phyloP scores from a whole-genome alignment of 2,329 filamentous ascomycete species.

The Alternaria tenuissima region DNA sequence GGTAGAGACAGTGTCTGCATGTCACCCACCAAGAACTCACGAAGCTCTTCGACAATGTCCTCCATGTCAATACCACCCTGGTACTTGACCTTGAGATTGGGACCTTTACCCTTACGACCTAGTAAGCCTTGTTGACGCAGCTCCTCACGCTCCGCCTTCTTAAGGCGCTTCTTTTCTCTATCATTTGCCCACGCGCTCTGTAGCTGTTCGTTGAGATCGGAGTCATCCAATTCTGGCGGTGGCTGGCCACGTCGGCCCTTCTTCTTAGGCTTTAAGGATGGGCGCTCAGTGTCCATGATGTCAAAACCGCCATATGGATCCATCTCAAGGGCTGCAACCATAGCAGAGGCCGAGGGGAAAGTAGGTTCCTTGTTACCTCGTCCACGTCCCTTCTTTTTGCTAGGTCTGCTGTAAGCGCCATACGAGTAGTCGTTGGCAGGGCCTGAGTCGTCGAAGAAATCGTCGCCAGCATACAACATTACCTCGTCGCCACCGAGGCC shows the following conservation, averaged over 20 bases:
- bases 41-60: constrained; percentile 76
- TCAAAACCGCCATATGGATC: constrained; percentile 76
- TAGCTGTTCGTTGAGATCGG: constrained; percentile 53
- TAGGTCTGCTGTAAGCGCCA: constrained; percentile 35
- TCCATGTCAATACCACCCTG: constrained; percentile 73
- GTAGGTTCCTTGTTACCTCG: constrained; percentile 26
- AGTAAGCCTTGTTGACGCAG: constrained; percentile 56
- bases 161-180: constrained; percentile 55
- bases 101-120: constrained; percentile 53
- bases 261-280: constrained; percentile 70
- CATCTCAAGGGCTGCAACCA: constrained; percentile 66
- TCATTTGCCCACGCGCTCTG: constrained; percentile 55
- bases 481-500: constrained; percentile 68
- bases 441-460: constrained; percentile 49
- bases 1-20: constrained; percentile 76
- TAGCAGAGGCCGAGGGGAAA: constrained; percentile 64
- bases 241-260: constrained; percentile 68
- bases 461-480: constrained; percentile 63
- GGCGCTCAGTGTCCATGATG: constrained; percentile 81
- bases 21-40: constrained; percentile 70
- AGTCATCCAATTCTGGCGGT: constrained; percentile 56
- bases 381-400: constrained; percentile 30
- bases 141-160: constrained; percentile 59
- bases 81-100: constrained; percentile 73
- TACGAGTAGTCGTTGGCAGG: constrained; percentile 18